Evolutionary conservation across 192 early-diverging fungal species (phyloP).

Genomic region (Backusella parvicylindrica): DNA sequence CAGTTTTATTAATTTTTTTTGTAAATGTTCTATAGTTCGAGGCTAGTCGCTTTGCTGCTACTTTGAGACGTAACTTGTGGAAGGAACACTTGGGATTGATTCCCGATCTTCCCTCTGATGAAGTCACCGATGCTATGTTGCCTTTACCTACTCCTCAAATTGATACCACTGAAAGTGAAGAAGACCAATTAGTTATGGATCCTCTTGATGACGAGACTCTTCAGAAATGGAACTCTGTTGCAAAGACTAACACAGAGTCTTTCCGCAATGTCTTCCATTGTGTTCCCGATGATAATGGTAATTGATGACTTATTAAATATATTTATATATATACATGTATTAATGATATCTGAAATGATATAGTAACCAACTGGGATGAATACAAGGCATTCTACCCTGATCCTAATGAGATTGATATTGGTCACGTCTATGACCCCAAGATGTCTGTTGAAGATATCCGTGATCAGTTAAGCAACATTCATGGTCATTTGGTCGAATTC

Average conservation of each 20-base stretch:
- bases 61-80: constrained; percentile 70
- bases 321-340: not conserved
- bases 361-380: constrained; percentile 39
- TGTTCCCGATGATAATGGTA: constrained; percentile 72
- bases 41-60: constrained; percentile 69
- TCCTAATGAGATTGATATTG: constrained; percentile 33
- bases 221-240: constrained; percentile 57
- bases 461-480: constrained; percentile 32
- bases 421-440: constrained; percentile 41
- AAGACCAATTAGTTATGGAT: constrained; percentile 55
- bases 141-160: constrained; percentile 25
- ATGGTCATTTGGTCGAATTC: constrained; percentile 54
- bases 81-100: constrained; percentile 83
- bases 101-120: constrained; percentile 36
- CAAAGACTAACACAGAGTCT: constrained; percentile 59
- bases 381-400: constrained; percentile 47
- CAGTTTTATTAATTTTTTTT: not conserved
- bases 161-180: constrained; percentile 23
- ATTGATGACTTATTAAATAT: not conserved
- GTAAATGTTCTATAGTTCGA: constrained; percentile 48
- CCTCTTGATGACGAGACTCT: constrained; percentile 65
- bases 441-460: constrained; percentile 39
- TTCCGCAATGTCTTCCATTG: constrained; percentile 82
- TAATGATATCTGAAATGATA: not conserved
- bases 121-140: constrained; percentile 30